Percentiles rank a stretch among this genome's conserved stretches.
phyloP scores from a whole-genome alignment of 306 rosid genomes.

The Lagenaria siceraria region DNA sequence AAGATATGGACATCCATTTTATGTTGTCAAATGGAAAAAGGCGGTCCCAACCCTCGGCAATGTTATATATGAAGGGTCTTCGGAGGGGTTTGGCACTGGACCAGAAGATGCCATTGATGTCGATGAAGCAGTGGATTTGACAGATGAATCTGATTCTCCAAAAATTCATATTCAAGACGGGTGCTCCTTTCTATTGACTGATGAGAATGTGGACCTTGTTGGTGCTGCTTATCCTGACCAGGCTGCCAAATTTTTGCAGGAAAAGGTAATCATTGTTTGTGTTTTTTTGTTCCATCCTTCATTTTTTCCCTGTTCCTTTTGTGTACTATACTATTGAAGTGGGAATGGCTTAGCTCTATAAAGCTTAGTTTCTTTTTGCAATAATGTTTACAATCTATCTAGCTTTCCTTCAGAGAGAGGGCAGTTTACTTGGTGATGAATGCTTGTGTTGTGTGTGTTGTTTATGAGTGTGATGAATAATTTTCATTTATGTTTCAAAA shows the following conservation, averaged over 20 bases:
- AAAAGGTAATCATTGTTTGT: conserved; percentile 40
- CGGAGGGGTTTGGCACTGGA: conserved; percentile 23
- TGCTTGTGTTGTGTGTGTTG: not conserved
- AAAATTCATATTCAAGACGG: conserved; percentile 33
- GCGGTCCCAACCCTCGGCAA: conserved; percentile 6
- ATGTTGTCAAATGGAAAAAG: conserved; percentile 65
- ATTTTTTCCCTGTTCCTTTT: not conserved
- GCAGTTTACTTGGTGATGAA: not conserved
- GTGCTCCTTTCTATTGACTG: conserved; percentile 55
- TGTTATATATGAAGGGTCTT: conserved; percentile 9
- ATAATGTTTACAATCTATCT: not conserved
- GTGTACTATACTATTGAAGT: not conserved
- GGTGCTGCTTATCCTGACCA: conserved; percentile 63
- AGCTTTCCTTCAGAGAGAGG: not conserved
- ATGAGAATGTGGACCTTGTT: conserved; percentile 75
- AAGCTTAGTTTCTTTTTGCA: not conserved
- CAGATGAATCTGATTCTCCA: conserved; percentile 45
- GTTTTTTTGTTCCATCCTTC: not conserved
- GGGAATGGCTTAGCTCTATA: not conserved
- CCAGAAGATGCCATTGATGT: conserved; percentile 38
- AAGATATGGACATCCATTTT: conserved; percentile 48
- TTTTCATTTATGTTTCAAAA: conserved; percentile 14
- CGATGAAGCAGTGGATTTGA: conserved; percentile 27
- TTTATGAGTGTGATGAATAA: not conserved
- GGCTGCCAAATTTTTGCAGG: conserved; percentile 46